Base-by-base conservation (phyloP, 306 rosid genomes). In the Neltuma alba region DNA sequence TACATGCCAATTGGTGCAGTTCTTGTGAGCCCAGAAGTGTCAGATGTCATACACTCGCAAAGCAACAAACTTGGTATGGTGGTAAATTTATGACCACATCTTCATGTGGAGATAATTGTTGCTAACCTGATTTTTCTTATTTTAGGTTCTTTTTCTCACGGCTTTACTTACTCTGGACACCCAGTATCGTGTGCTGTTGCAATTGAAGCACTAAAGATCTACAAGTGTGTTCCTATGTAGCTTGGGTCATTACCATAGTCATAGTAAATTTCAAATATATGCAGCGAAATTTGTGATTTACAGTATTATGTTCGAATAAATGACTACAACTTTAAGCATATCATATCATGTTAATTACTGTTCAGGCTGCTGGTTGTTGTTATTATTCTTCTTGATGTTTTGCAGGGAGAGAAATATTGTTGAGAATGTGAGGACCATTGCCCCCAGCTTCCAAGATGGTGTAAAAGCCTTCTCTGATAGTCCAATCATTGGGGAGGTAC, bases 161-260 rank as follows among this genome's bases (percentile, higher is more conserved):
- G 99, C 65, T 95, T 95, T 81, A 95, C 99, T 38, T 93, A 91
- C 87, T 95, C 97, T 75, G 99, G 99, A 61, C 97, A 93, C 79
- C 98, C 98, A 0, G 91, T 90, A 45, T 41, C 96, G 30, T 93
- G 96, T 85, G 98, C 92, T 0, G 99, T 95, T 74, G 98, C 98
- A 84, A 82, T 90, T 89, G 99, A 95, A 85, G 78, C 99, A 40
- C 90, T 95, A 64, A 95, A 89, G 85, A 90, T 95, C 78, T 95
- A 95, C 89, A 91, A 90, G 98, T 95, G 15, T 25, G 94, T 89
- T 79, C 80, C 64, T 74, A 20, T 83, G 30, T 81, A 48, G 34
- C 73, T 30, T 44, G 41, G 18, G 16, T 71, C 71, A 31, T 33
- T 47, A 81, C 57, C 15, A 34, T 55, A 65, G 44, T 18, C 70